These are phyloP conservation scores for Wickerhamomyces sydowiorum DNA, from an alignment of 805 yeast species.

Conservation along the genomic window DNA sequence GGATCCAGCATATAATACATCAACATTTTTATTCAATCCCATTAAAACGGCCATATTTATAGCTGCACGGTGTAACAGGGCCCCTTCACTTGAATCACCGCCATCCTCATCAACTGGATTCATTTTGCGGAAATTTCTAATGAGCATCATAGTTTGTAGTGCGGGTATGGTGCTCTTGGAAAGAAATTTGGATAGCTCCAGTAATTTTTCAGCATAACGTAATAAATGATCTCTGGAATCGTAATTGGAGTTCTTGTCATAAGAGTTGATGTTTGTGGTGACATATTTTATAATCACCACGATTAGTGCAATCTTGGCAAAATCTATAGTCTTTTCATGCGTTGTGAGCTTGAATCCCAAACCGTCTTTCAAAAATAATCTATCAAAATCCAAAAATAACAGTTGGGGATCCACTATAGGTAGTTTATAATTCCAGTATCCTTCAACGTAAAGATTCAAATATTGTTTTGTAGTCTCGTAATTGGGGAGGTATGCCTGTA, in stretches of 20 bases:
- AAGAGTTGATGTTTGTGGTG: conserved; percentile 4
- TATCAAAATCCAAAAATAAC: conserved; percentile 13
- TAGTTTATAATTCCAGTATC: conserved; percentile 12
- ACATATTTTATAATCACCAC: conserved; percentile 8
- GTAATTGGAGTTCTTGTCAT: not conserved
- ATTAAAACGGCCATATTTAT: conserved; percentile 18
- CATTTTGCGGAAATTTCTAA: conserved; percentile 9
- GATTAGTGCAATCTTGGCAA: conserved; percentile 16
- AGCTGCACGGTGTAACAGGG: conserved; percentile 11
- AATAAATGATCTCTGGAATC: conserved; percentile 11
- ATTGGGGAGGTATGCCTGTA: conserved; percentile 15
- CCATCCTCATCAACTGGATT: conserved; percentile 18
- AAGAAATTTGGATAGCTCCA: conserved; percentile 8
- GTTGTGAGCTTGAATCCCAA: conserved; percentile 6
- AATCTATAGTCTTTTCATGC: conserved; percentile 10
- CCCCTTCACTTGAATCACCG: conserved; percentile 14
- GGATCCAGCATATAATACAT: conserved; percentile 9
- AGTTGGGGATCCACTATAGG: conserved; percentile 13
- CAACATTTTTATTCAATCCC: conserved; percentile 20
- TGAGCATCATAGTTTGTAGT: conserved; percentile 15
- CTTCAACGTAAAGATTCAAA: conserved; percentile 8
- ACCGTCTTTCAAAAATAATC: conserved; percentile 7
- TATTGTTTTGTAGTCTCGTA: conserved; percentile 11
- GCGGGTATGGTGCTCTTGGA: conserved; percentile 15
- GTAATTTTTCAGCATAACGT: conserved; percentile 10